Conservation (phyloP, 176 grass and related monocot genomes). For the Oryza rufipogon region DNA sequence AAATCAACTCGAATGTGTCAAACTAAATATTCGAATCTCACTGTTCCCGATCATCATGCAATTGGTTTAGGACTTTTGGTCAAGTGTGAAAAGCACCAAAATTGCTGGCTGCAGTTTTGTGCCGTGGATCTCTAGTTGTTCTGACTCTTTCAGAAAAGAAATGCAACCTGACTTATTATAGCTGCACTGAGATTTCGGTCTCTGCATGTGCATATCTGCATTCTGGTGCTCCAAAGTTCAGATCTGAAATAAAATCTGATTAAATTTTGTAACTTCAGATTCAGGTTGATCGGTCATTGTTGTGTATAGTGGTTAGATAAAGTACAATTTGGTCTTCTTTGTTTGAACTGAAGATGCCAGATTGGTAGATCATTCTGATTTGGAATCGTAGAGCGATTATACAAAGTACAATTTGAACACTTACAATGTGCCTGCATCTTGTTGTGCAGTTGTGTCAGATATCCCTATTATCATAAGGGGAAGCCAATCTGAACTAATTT, state of each 20-base stretch:
- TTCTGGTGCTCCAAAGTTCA: not conserved
- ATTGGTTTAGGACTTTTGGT: not conserved
- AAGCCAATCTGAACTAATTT: not conserved
- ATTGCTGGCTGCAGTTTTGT: not conserved
- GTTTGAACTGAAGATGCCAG: conserved; percentile 1
- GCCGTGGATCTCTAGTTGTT: not conserved
- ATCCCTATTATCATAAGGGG: not conserved
- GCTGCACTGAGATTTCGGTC: not conserved
- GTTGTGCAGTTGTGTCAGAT: not conserved
- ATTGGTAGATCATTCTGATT: not conserved
- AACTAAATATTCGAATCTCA: not conserved
- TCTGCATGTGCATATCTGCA: conserved; percentile 1
- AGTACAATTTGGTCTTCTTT: not conserved
- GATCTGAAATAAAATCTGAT: not conserved
- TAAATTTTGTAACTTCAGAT: not conserved
- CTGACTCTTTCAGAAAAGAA: conserved; percentile 17
- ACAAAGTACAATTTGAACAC: conserved; percentile 24
- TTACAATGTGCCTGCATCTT: not conserved
- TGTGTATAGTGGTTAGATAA: not conserved
- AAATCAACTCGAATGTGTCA: conserved; percentile 20
- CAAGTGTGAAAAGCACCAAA: not conserved
- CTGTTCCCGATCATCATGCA: conserved; percentile 20
- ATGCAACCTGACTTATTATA: not conserved
- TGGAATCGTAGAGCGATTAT: not conserved
- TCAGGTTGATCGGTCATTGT: not conserved